A percentile compares a stretch with the other conserved stretches of the same genome.
These are phyloP conservation scores for Pyrrhoderma lamaoense DNA, from an alignment of 1,284 basidiomycete species.

Conservation along the genomic window DNA sequence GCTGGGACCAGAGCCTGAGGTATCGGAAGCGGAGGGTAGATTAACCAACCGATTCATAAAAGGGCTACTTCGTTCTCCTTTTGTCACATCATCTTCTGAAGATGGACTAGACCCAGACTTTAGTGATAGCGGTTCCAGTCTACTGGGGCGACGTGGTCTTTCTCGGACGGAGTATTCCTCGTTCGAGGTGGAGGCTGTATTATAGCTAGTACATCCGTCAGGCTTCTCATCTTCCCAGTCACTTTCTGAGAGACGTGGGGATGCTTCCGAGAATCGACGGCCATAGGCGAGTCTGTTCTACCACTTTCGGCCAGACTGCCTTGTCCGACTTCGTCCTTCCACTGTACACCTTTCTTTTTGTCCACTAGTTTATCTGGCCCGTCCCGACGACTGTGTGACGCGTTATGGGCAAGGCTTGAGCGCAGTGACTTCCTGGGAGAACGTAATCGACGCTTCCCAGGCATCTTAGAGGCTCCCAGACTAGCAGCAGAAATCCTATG, in stretches of 20 bases:
- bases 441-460: conserved; percentile 29
- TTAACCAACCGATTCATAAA: conserved; percentile 61
- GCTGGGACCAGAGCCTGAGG: conserved; percentile 19
- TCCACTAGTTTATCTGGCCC: conserved; percentile 49
- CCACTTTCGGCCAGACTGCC: conserved; percentile 73
- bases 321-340: conserved; percentile 84
- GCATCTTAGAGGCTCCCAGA: conserved; percentile 30
- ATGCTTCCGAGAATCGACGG: conserved; percentile 27
- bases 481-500: conserved; percentile 49
- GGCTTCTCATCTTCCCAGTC: conserved; percentile 86
- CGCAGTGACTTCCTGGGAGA: conserved; percentile 68
- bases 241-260: conserved; percentile 60
- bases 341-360: conserved; percentile 78
- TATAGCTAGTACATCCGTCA: conserved; percentile 59
- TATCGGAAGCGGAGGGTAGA: conserved; percentile 18
- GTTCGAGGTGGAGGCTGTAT: conserved; percentile 36
- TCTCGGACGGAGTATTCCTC: conserved; percentile 23
- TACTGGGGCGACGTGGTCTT: conserved; percentile 43
- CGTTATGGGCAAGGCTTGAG: conserved; percentile 42
- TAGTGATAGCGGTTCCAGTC: conserved; percentile 61
- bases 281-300: conserved; percentile 11
- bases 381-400: conserved; percentile 37
- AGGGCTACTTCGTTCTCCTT: conserved; percentile 42
- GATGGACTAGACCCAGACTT: conserved; percentile 45
- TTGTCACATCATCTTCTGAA: conserved; percentile 55